phyloP scores from a whole-genome alignment of 768 basidiomycete species.

The Auriculariales sp. region DNA sequence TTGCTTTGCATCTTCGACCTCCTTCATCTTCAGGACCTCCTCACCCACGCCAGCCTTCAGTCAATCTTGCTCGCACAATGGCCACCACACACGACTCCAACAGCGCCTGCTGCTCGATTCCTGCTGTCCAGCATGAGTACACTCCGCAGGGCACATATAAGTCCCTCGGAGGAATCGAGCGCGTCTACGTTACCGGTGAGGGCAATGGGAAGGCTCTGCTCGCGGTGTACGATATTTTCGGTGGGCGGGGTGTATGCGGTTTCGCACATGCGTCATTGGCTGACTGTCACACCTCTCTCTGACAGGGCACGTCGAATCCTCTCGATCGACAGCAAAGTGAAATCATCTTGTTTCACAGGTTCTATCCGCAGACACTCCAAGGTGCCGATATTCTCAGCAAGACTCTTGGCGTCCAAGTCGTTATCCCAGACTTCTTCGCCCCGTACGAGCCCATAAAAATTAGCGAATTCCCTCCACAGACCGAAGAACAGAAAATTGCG shows the following conservation, averaged over 20 bases:
- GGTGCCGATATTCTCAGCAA: constrained; percentile 49
- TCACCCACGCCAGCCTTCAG: too few relatives aligned
- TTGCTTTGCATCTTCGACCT: too few relatives aligned
- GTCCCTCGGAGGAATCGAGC: constrained; percentile 31
- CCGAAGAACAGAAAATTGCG: constrained; percentile 33
- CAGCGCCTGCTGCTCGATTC: constrained; percentile 37
- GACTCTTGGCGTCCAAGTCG: constrained; percentile 35
- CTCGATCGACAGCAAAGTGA: too few relatives aligned
- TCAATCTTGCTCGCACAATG: too few relatives aligned
- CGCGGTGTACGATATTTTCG: constrained; percentile 51
- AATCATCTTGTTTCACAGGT: constrained; percentile 18
- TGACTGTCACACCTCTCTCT: too few relatives aligned
- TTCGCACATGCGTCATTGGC: constrained; percentile 17
- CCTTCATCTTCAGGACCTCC: too few relatives aligned
- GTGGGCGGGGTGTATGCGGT: too few relatives aligned
- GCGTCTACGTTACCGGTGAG: constrained; percentile 21
- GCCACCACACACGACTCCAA: constrained; percentile 24
- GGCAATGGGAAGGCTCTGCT: constrained; percentile 36
- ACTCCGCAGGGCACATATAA: constrained; percentile 34
- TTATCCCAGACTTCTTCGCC: constrained; percentile 58
- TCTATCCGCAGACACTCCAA: constrained; percentile 49
- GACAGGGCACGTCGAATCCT: too few relatives aligned
- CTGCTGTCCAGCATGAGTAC: constrained; percentile 39
- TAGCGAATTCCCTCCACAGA: constrained; percentile 38
- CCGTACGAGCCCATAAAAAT: constrained; percentile 32